Percentiles rank a stretch among this genome's conserved stretches.
phyloP scores from a whole-genome alignment of 2,329 filamentous ascomycete genomes.

The Elsinoe perseae region DNA sequence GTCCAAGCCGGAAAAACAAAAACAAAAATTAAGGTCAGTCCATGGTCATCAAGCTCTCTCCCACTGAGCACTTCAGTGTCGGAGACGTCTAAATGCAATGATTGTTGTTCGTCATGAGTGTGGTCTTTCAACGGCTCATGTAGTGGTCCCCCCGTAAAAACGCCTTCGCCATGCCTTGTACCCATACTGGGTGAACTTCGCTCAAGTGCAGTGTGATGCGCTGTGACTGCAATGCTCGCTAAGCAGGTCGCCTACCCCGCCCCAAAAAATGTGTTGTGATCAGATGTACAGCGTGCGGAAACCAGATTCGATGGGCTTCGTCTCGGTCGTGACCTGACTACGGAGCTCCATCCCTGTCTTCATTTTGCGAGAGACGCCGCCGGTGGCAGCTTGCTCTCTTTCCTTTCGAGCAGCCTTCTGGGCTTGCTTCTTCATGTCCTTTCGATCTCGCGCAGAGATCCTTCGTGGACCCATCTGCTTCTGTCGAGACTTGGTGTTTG shows the following conservation, averaged over 20 bases:
- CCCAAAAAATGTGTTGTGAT: slow-evolving; percentile 18
- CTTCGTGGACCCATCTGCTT: slow-evolving; percentile 30
- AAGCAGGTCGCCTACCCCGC: not conserved
- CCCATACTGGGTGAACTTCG: not conserved
- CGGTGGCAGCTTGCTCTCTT: slow-evolving; percentile 27
- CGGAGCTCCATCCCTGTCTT: slow-evolving; percentile 26
- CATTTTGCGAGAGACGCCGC: slow-evolving; percentile 9
- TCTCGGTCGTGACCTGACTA: slow-evolving; percentile 28
- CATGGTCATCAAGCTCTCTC: slow-evolving; percentile 12
- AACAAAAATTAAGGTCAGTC: not conserved
- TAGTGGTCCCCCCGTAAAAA: not conserved
- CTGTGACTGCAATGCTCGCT: slow-evolving; percentile 13
- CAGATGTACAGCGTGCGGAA: slow-evolving; percentile 34
- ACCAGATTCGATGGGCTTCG: slow-evolving; percentile 30
- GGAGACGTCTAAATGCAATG: slow-evolving; percentile 11
- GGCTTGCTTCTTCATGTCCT: slow-evolving; percentile 35
- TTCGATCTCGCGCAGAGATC: slow-evolving; percentile 31
- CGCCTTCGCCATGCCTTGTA: slow-evolving; percentile 13
- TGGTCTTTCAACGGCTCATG: not conserved
- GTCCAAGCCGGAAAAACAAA: not conserved
- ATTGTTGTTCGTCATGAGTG: slow-evolving; percentile 11
- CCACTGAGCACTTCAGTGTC: slow-evolving; percentile 19
- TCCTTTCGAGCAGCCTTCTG: slow-evolving; percentile 37
- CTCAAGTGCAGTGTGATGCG: not conserved
- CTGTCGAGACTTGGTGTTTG: slow-evolving; percentile 27